phyloP scores from a whole-genome alignment of 2,329 filamentous ascomycete species.

The Alternaria sp. region DNA sequence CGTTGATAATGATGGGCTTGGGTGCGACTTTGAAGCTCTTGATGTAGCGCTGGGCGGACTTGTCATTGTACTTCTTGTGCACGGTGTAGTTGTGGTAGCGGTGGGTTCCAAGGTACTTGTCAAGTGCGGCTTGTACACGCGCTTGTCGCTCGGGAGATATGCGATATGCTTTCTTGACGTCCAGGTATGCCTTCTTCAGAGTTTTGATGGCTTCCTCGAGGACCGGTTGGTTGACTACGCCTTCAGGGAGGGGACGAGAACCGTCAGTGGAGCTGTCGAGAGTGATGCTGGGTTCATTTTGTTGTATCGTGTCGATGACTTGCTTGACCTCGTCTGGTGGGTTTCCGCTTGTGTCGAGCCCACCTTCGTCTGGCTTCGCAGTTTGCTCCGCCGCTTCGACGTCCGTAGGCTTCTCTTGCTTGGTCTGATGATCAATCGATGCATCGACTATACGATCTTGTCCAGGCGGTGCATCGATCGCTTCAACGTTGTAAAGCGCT shows the following conservation, averaged over 20 bases:
- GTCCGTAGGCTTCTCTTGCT: conserved; percentile 8
- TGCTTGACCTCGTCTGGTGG: conserved; percentile 28
- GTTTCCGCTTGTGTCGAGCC: conserved; percentile 9
- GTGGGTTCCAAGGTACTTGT: conserved; percentile 79
- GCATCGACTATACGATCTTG: conserved; percentile 45
- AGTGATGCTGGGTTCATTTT: conserved; percentile 31
- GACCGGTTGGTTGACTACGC: conserved; percentile 36
- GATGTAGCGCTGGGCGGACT: conserved; percentile 88
- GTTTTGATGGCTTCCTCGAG: conserved; percentile 54
- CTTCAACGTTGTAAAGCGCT: conserved; percentile 59
- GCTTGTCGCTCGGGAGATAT: conserved; percentile 73
- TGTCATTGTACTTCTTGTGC: conserved; percentile 79
- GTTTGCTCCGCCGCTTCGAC: conserved; percentile 17
- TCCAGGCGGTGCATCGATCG: conserved; percentile 30
- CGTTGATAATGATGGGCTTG: conserved; percentile 74
- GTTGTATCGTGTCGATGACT: conserved; percentile 31
- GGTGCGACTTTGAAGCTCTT: conserved; percentile 83
- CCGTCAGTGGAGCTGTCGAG: conserved; percentile 40
- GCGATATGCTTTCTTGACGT: conserved; percentile 84
- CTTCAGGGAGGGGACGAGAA: conserved; percentile 32
- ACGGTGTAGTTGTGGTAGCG: conserved; percentile 99
- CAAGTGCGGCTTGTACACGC: conserved; percentile 76
- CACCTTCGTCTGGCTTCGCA: conserved; percentile 10
- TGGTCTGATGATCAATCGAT: conserved; percentile 24
- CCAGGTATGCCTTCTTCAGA: conserved; percentile 81